phyloP scores from a whole-genome alignment of 306 rosid species.

The Neltuma alba region DNA sequence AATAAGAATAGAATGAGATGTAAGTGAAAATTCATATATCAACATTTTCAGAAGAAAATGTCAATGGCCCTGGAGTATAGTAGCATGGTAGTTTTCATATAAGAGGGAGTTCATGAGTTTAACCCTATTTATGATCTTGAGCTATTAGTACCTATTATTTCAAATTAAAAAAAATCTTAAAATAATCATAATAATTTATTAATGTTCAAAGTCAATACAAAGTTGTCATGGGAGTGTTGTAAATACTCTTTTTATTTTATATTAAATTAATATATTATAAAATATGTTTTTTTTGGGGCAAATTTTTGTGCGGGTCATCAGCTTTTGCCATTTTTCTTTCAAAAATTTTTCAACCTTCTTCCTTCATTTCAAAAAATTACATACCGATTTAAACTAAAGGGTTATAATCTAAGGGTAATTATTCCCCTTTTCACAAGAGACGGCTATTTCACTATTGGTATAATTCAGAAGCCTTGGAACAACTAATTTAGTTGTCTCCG shows the following conservation, averaged over 20 bases:
- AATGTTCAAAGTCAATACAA: background rate
- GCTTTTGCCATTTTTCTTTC: background rate
- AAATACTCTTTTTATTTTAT: background rate
- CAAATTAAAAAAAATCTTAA: too few relatives aligned
- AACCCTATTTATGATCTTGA: too few relatives aligned
- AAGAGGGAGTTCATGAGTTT: too few relatives aligned
- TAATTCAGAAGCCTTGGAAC: too few relatives aligned
- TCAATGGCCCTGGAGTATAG: too few relatives aligned
- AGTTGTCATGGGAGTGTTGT: conserved; percentile 23
- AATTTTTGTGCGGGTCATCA: background rate
- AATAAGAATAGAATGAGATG: background rate
- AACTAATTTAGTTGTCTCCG: too few relatives aligned
- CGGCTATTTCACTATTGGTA: conserved; percentile 21
- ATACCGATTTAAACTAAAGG: too few relatives aligned
- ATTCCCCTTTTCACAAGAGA: background rate
- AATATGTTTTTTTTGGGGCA: background rate
- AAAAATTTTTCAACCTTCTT: background rate
- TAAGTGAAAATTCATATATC: background rate
- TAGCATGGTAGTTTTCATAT: too few relatives aligned
- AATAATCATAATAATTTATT: background rate
- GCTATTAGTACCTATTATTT: too few relatives aligned
- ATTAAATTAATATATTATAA: background rate
- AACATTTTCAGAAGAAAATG: too few relatives aligned
- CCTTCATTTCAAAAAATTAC: background rate
- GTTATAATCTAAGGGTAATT: background rate